phyloP scores from a whole-genome alignment of 2,329 filamentous ascomycete genomes.

The Coleophoma cylindrospora region DNA sequence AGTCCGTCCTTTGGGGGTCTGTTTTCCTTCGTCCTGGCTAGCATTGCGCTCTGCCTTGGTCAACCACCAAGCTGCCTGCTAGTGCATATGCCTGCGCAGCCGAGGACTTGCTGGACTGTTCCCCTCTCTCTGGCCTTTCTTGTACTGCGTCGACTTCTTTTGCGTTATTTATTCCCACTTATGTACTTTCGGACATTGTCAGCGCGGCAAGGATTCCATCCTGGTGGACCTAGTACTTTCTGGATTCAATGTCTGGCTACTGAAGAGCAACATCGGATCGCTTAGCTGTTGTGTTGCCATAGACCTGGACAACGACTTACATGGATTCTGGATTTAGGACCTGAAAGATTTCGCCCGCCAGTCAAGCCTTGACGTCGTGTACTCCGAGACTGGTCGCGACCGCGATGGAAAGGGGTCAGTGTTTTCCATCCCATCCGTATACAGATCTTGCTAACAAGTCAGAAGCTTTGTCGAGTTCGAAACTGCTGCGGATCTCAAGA shows the following conservation, averaged over 20 bases:
- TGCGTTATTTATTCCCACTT: conserved; percentile 22
- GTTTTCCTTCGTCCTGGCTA: conserved; percentile 23
- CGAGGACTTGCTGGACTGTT: conserved; percentile 21
- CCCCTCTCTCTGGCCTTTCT: conserved; percentile 22
- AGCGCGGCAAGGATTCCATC: conserved; percentile 17
- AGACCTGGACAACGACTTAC: conserved; percentile 61
- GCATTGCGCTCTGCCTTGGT: conserved; percentile 21
- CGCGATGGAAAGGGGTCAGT: conserved; percentile 87
- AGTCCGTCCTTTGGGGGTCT: conserved; percentile 13
- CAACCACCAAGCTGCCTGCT: conserved; percentile 20
- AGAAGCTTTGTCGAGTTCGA: conserved; percentile 95
- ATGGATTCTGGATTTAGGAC: conserved; percentile 81
- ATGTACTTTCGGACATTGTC: conserved; percentile 21
- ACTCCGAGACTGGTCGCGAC: conserved; percentile 91
- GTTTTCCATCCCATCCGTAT: conserved; percentile 1
- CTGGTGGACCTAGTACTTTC: conserved; percentile 22
- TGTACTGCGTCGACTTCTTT: conserved; percentile 26
- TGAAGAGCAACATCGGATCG: conserved; percentile 21
- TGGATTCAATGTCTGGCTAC: conserved; percentile 20
- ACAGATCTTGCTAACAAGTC: conserved; percentile 9
- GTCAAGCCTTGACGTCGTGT: conserved; percentile 95
- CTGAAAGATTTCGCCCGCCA: conserved; percentile 99
- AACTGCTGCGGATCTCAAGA: conserved; percentile 81
- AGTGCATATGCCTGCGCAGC: conserved; percentile 29
- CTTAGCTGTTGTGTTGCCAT: conserved; percentile 22